These are phyloP conservation scores for Boletellus ananas DNA, from an alignment of 768 basidiomycete species.

Conservation along the genomic window DNA sequence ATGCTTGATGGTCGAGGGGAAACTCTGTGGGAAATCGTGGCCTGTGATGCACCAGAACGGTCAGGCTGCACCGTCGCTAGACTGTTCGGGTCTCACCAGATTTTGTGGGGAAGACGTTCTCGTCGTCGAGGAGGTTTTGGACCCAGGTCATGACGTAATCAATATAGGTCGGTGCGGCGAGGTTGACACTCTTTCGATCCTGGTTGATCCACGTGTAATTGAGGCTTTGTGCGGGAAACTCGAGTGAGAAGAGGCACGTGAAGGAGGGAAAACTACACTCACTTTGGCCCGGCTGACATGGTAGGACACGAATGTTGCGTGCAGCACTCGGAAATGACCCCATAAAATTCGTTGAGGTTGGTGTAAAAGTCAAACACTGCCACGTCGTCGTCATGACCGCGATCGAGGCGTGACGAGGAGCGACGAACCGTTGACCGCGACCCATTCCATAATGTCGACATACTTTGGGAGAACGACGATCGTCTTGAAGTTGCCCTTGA, in stretches of 20 bases:
- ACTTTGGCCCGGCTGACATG: constrained; percentile 90
- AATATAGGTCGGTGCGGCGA: constrained; percentile 94
- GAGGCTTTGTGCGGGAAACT: constrained; percentile 45
- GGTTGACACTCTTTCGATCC: constrained; percentile 79
- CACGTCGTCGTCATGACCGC: background rate
- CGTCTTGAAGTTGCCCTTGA: constrained; percentile 98
- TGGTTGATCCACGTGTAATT: constrained; percentile 96
- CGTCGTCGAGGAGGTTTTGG: constrained; percentile 92
- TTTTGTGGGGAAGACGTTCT: constrained; percentile 92
- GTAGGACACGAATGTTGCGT: constrained; percentile 85
- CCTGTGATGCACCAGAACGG: constrained; percentile 43
- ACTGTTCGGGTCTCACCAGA: constrained; percentile 54
- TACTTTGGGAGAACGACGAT: constrained; percentile 97
- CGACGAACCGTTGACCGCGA: constrained; percentile 84
- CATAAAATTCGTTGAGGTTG: constrained; percentile 96
- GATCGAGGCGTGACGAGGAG: too few relatives aligned
- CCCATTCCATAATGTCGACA: constrained; percentile 95
- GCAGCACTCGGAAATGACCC: constrained; percentile 89
- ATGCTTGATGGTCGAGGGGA: constrained; percentile 88
- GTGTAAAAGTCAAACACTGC: constrained; percentile 96
- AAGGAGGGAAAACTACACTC: constrained; percentile 27
- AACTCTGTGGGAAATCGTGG: constrained; percentile 80
- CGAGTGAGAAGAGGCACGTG: background rate
- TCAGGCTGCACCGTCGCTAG: background rate
- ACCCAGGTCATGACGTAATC: constrained; percentile 98